Percentiles rank a stretch among this genome's conserved stretches.
Evolutionary conservation across 2,329 filamentous ascomycete genomes (phyloP).

Genomic region (Colletotrichum tofieldiae): DNA sequence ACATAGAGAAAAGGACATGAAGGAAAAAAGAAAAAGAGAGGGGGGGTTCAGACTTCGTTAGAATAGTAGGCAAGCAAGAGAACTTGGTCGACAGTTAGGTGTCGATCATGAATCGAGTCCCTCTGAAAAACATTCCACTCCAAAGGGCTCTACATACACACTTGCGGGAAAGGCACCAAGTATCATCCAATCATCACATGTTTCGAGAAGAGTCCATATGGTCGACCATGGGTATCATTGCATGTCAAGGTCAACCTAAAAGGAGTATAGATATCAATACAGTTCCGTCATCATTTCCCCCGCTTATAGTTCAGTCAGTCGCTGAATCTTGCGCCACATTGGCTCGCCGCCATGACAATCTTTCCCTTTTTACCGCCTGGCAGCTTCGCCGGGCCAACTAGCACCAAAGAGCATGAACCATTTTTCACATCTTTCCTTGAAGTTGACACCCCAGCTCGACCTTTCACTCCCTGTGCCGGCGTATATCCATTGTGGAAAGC

Average conservation of each 20-base stretch:
- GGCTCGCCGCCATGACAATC: slow-evolving; percentile 32
- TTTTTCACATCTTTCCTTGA: slow-evolving; percentile 3
- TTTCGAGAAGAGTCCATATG: neutral
- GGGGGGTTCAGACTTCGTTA: neutral
- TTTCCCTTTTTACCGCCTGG: slow-evolving; percentile 24
- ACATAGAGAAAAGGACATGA: neutral
- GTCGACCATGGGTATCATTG: slow-evolving; percentile 45
- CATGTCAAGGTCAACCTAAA: slow-evolving; percentile 43
- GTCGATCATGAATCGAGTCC: neutral
- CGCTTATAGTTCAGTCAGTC: slow-evolving; percentile 29
- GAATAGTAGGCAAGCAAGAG: neutral
- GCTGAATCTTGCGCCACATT: slow-evolving; percentile 29
- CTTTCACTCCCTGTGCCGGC: neutral
- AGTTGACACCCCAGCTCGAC: slow-evolving; percentile 9
- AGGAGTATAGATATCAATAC: slow-evolving; percentile 23
- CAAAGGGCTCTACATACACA: neutral
- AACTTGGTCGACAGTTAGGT: neutral
- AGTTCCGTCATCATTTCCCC: slow-evolving; percentile 25
- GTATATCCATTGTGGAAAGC: neutral
- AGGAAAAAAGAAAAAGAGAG: no score
- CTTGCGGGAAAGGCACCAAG: neutral
- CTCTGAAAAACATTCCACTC: neutral
- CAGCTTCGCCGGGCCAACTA: slow-evolving; percentile 25
- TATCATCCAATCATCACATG: neutral
- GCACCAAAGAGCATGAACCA: slow-evolving; percentile 31